These are phyloP conservation scores for Globisporangium solare DNA, from an alignment of 352 stramenopile species.

Conservation along the genomic window DNA sequence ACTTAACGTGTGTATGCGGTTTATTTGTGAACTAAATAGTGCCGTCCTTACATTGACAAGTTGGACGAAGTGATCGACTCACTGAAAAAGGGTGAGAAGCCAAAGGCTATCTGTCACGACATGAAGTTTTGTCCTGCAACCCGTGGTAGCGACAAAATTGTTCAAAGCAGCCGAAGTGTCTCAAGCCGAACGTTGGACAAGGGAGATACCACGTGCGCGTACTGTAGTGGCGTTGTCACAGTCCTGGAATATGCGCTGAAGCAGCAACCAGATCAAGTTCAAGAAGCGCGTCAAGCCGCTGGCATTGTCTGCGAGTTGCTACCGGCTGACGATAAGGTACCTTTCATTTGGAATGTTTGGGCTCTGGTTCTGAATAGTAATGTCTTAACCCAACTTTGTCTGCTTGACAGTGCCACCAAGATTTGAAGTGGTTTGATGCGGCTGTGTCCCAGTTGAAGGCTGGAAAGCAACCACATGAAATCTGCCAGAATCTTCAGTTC, in stretches of 20 bases:
- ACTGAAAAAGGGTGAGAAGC: slow-evolving; percentile 58
- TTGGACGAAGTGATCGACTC: slow-evolving; percentile 58
- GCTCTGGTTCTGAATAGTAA: too few relatives aligned
- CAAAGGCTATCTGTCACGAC: slow-evolving; percentile 57
- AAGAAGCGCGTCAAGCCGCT: slow-evolving; percentile 54
- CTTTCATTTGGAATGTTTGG: slow-evolving; percentile 1
- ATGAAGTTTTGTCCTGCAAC: slow-evolving; percentile 43
- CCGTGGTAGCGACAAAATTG: background rate
- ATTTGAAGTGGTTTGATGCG: slow-evolving; percentile 66
- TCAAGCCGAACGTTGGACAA: slow-evolving; percentile 5
- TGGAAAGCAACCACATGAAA: slow-evolving; percentile 54
- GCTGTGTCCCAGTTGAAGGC: slow-evolving; percentile 40
- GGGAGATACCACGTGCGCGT: slow-evolving; percentile 41
- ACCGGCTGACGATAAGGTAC: slow-evolving; percentile 53
- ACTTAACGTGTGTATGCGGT: slow-evolving; percentile 15
- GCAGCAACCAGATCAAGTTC: slow-evolving; percentile 52
- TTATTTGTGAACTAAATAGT: slow-evolving; percentile 33
- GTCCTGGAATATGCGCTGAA: slow-evolving; percentile 55
- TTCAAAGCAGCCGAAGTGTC: background rate
- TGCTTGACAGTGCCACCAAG: slow-evolving; percentile 42
- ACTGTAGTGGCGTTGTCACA: slow-evolving; percentile 61
- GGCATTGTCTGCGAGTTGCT: slow-evolving; percentile 65
- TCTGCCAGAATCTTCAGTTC: slow-evolving; percentile 54
- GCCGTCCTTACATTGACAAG: slow-evolving; percentile 51
- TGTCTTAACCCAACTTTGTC: background rate